phyloP scores from a whole-genome alignment of 2,329 filamentous ascomycete genomes.

The Pseudodiploospora longispora region DNA sequence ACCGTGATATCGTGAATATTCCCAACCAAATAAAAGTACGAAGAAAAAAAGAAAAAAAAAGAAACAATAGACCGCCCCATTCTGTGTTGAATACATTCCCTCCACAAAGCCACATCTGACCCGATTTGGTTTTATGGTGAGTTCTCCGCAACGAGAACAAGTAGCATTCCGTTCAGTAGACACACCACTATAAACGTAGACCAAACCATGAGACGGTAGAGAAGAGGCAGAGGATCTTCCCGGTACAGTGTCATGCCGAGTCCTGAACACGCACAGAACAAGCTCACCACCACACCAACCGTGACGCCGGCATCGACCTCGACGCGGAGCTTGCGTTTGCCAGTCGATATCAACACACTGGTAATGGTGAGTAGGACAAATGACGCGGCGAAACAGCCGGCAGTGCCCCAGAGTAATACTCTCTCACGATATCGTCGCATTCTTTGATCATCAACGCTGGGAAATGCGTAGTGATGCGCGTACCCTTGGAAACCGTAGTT shows the following conservation, averaged over 20 bases:
- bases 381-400: constrained; percentile 49
- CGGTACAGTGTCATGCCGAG: constrained; percentile 51
- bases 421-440: constrained; percentile 43
- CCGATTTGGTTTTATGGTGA: constrained; percentile 17
- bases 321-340: constrained; percentile 56
- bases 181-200: constrained; percentile 28
- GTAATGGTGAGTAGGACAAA: constrained; percentile 58
- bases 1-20: too few species aligned
- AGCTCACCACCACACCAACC: constrained; percentile 58
- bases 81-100: background rate
- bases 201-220: constrained; percentile 35
- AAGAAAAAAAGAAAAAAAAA: background rate
- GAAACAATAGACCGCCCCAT: background rate
- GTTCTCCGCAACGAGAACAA: constrained; percentile 34
- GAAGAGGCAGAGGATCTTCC: constrained; percentile 32
- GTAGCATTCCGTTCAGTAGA: constrained; percentile 35
- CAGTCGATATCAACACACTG: constrained; percentile 57
- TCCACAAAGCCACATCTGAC: background rate
- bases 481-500: constrained; percentile 40
- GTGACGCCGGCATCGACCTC: constrained; percentile 68
- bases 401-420: constrained; percentile 45
- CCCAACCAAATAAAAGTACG: background rate
- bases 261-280: constrained; percentile 55
- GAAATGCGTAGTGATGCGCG: constrained; percentile 45
- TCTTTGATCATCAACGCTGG: constrained; percentile 43